These are phyloP conservation scores for Suhomyces sp. DNA, from an alignment of 805 yeast genomes.

Conservation along the genomic window DNA sequence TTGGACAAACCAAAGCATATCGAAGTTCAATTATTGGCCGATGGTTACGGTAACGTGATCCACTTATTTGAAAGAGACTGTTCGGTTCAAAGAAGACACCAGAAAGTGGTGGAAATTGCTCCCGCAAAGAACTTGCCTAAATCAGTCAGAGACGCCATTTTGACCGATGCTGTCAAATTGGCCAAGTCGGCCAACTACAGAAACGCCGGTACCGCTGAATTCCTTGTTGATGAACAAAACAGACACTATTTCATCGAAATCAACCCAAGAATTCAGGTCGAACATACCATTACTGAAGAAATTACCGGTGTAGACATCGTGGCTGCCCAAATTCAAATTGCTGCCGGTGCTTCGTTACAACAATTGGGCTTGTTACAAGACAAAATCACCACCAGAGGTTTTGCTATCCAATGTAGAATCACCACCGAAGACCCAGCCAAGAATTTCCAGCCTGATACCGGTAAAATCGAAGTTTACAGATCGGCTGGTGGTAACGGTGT, in stretches of 20 bases:
- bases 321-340: slow-evolving; percentile 97
- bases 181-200: slow-evolving; percentile 87
- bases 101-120: slow-evolving; percentile 97
- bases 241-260: slow-evolving; percentile 97
- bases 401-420: slow-evolving; percentile 98
- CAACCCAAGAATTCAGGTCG: slow-evolving; percentile 97
- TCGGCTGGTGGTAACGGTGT: slow-evolving; percentile 99
- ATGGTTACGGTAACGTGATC: slow-evolving; percentile 88
- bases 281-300: slow-evolving; percentile 98
- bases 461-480: slow-evolving; percentile 95
- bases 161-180: slow-evolving; percentile 90
- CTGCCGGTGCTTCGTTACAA: slow-evolving; percentile 93
- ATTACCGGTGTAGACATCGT: slow-evolving; percentile 97
- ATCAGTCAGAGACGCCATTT: slow-evolving; percentile 83
- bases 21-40: slow-evolving; percentile 95
- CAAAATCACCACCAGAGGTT: slow-evolving; percentile 92
- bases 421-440: slow-evolving; percentile 97
- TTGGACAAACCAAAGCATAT: slow-evolving; percentile 95
- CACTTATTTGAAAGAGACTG: slow-evolving; percentile 97
- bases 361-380: slow-evolving; percentile 93
- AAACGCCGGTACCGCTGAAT: slow-evolving; percentile 98
- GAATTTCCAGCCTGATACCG: slow-evolving; percentile 97
- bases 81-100: slow-evolving; percentile 99
- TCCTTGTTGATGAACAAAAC: slow-evolving; percentile 87
- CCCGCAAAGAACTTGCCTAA: slow-evolving; percentile 90